Base-by-base conservation (phyloP, 2,329 filamentous ascomycete genomes). In the Plenodomus lindquistii region DNA sequence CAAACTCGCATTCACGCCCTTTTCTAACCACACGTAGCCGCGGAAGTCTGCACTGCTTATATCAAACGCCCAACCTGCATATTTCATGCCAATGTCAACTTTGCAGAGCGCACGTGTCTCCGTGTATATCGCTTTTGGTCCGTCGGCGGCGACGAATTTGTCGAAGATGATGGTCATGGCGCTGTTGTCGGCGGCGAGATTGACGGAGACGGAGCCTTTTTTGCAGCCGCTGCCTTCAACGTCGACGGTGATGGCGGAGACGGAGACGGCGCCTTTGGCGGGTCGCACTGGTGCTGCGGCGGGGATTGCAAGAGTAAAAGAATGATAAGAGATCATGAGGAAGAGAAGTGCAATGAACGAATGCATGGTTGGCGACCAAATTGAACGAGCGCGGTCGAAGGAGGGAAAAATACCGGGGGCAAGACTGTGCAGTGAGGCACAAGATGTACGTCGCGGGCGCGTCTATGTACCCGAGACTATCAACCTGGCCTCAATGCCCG, bases 21-120 rank as follows among this genome's bases (percentile, higher is more conserved):
- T 52, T 15, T 50, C 54, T 4, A 65, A 18, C 16, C 55, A 57
- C 16, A 65, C 53, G 40, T 61, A 64, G 2, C 60, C 57, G 16
- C 60, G 40, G 19, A 66, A 66, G 40, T 66, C 63, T 15, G 63
- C 57, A 5, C 52, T 53, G 5, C 37, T 37, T 16, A 66, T 52
- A 46, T 65, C 58, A 38, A 66, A 66, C 3, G 61, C 58, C 60
- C 61, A 66, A 3, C 63, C 63, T 2, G 61, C 56, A 9, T 44
- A 48, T 17, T 46, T 51, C 42, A 65, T 57, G 3, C 55, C 62
- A 11, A 63, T 55, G 29, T 59, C 65, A 11, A 63, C 58, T 13
- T 55, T 50, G 37, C 64, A 67, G 31, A 66, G 59, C 10, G 62
- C 64, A 13, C 61, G 54, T 18, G 55, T 66, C 21, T 46, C 60